Percentiles rank a stretch among this genome's conserved stretches.
Evolutionary conservation across 192 early-diverging fungal species (phyloP).

Genomic region (Entophlyctis luteolus): DNA sequence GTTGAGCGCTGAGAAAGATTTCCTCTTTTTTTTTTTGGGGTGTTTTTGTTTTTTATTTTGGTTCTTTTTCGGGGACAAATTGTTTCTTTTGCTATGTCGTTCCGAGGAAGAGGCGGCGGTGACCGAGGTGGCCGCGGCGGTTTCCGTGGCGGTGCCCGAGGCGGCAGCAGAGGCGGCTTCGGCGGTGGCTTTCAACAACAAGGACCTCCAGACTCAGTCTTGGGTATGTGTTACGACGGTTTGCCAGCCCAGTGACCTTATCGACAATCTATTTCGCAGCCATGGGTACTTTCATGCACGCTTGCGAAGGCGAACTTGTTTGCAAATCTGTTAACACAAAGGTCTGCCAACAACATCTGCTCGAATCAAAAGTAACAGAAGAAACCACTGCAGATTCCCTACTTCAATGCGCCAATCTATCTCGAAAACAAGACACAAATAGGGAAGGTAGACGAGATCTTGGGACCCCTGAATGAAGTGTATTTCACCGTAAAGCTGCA

Average conservation of each 20-base stretch:
- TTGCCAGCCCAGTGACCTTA: neutral
- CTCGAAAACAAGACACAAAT: slow-evolving; percentile 98
- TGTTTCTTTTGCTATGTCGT: slow-evolving; percentile 2
- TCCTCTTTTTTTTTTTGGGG: neutral
- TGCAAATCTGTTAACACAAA: slow-evolving; percentile 76
- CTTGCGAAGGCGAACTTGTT: slow-evolving; percentile 97
- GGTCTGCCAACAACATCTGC: slow-evolving; percentile 10
- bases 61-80: neutral
- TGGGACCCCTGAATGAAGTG: slow-evolving; percentile 96
- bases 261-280: slow-evolving; percentile 38
- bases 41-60: slow-evolving; percentile 7
- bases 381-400: slow-evolving; percentile 76
- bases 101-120: slow-evolving; percentile 41
- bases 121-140: slow-evolving; percentile 49
- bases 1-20: neutral
- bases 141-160: slow-evolving; percentile 35
- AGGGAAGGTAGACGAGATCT: slow-evolving; percentile 98
- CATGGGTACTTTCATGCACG: slow-evolving; percentile 87
- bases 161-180: slow-evolving; percentile 48
- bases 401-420: slow-evolving; percentile 98
- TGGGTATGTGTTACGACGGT: slow-evolving; percentile 37
- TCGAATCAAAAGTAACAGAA: neutral
- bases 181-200: slow-evolving; percentile 52
- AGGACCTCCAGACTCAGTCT: slow-evolving; percentile 75
- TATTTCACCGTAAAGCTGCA: slow-evolving; percentile 96